Conservation (phyloP, 345 rosid genomes). For the Dipteronia dyeriana region DNA sequence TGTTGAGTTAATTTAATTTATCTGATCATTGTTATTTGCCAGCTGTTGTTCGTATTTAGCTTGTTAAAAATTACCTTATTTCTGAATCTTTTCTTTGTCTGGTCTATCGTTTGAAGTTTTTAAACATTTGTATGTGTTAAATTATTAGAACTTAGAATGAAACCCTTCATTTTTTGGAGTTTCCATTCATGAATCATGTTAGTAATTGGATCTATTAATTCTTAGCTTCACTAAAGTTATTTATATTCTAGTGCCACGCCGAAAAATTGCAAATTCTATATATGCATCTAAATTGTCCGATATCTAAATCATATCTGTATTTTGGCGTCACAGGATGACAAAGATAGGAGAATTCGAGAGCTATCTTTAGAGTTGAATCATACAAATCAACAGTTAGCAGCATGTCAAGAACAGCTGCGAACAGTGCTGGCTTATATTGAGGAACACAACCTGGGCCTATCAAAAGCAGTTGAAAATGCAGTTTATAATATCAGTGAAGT, state of each 20-base stretch:
- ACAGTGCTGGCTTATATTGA: conserved; percentile 19
- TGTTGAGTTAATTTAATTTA: too few relatives aligned
- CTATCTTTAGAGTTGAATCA: conserved; percentile 24
- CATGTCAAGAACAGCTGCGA: conserved; percentile 24
- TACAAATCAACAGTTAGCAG: conserved; percentile 23
- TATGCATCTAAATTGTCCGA: neutral
- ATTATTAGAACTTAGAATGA: neutral
- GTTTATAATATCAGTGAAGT: conserved; percentile 23
- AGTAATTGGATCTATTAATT: neutral
- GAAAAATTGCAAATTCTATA: neutral
- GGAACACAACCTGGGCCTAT: conserved; percentile 20
- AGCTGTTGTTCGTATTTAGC: neutral
- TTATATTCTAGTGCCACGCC: neutral
- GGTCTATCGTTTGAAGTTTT: neutral
- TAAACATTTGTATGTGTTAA: neutral
- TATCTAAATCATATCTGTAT: conserved; percentile 6
- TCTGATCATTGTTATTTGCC: neutral
- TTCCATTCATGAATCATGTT: neutral
- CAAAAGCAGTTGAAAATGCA: conserved; percentile 20
- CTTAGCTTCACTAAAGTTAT: neutral
- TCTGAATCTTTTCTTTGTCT: neutral
- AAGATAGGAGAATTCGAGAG: conserved; percentile 32
- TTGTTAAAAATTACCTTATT: neutral
- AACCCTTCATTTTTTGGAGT: neutral
- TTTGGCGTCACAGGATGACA: conserved; percentile 26